These are phyloP conservation scores for Pythium scleroteichum DNA, from an alignment of 352 stramenopile genomes.

Conservation along the genomic window DNA sequence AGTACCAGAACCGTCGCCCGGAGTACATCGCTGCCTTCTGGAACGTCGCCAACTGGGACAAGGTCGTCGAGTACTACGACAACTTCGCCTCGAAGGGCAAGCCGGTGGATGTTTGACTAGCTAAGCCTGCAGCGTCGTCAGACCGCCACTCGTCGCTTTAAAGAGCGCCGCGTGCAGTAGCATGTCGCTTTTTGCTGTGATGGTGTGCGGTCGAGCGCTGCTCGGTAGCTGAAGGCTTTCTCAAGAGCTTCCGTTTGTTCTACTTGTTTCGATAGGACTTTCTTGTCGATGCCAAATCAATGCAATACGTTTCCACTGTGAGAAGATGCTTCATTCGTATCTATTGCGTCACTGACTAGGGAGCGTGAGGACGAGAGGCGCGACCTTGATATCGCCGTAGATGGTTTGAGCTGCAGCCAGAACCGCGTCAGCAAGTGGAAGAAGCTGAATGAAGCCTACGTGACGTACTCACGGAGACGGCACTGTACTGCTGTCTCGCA, in stretches of 20 bases:
- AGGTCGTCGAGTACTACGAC: constrained; percentile 92
- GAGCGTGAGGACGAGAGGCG: constrained; percentile 44
- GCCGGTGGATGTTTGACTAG: constrained; percentile 81
- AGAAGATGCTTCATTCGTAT: background rate
- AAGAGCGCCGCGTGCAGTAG: background rate
- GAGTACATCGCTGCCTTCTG: constrained; percentile 98
- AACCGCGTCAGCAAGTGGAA: too few relatives aligned
- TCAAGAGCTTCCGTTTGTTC: background rate
- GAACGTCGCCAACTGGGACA: constrained; percentile 97
- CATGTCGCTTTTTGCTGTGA: constrained; percentile 24
- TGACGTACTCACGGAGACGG: constrained; percentile 51
- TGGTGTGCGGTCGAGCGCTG: background rate
- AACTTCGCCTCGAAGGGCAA: constrained; percentile 85
- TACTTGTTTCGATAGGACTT: background rate
- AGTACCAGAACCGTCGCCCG: constrained; percentile 96
- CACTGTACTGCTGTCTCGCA: constrained; percentile 46
- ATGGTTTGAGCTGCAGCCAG: constrained; percentile 36
- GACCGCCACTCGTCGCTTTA: constrained; percentile 21
- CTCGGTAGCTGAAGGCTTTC: background rate
- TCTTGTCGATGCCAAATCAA: constrained; percentile 8
- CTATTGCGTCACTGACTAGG: constrained; percentile 9
- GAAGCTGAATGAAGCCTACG: too few relatives aligned
- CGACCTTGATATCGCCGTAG: constrained; percentile 32
- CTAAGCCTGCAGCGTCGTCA: constrained; percentile 10
- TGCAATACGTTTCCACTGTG: constrained; percentile 12